Base-by-base conservation (phyloP, 176 grass and related monocot species). In the Carex pumila region DNA sequence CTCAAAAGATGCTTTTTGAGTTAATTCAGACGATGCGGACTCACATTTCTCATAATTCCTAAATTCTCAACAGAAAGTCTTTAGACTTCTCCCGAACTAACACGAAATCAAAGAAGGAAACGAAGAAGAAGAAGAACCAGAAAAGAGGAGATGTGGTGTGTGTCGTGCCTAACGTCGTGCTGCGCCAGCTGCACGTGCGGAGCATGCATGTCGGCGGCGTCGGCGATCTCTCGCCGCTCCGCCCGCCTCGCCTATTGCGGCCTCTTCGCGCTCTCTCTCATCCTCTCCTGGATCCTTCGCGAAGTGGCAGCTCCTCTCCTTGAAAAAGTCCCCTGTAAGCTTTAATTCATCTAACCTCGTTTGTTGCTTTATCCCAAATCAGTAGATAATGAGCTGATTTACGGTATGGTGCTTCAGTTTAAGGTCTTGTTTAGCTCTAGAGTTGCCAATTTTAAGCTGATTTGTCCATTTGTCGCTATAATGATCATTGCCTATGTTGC, bases 141-240 rank as follows among this genome's bases (percentile, higher is more conserved):
- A 1, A 21, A 43, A 30, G 30, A 59, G 61, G 69, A 31, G 69
- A 97, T 98, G 95, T 94, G 92, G 92, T 90, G 86, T 54, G 84
- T 90, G 56, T 93, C 95, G 86, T 98, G 95, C 62, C 19, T 98
- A 59, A 84, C 95, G 3, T 98, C 92, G 22, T 87, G 89, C 89
- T 94, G 92, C 84, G 90, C 92, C 32, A 88, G 87, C 81, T 98
- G 92, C 89, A 76, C 95, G 61, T 98, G 95, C 82, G 94, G 92
- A 84, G 91, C 91, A 64, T 98, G 95, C 86, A 31, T 87, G 85
- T 91, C 95, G 84, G 89, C 91, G 72, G 91, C 92, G 37, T 83
- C 89, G 56, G 80, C 89, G 68, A 73, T 98, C 73, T 79, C 92
- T 72, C 89, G 89, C 65, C 95, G 95, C 73, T 97, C 92, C 87